Base-by-base conservation (phyloP, 2,329 filamentous ascomycete genomes). In the Zelopaecilomyces penicillatus region DNA sequence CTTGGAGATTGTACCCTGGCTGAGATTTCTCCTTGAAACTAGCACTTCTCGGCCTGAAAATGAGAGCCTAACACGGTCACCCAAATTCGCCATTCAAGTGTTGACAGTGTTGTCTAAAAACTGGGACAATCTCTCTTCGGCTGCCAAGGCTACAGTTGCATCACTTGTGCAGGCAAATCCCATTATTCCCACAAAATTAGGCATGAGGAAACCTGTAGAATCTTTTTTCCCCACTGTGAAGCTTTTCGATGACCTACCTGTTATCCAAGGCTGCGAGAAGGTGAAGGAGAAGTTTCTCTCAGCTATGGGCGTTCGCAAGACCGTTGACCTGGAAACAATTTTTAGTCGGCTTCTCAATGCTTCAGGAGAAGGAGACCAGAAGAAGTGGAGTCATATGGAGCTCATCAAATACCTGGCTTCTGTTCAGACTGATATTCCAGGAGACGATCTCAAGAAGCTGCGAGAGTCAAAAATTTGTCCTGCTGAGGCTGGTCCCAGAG, bases 181-280 rank as follows among this genome's bases (percentile, higher is more conserved):
- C 0, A 77, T 95, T 29, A 87, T 98, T 58, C 93, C 93, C 0
- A 97, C 93, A 0, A 96, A 88, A 60, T 66, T 83, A 52, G 93
- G 93, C 6, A 94, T 98, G 90, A 84, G 74, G 54, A 85, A 78
- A 53, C 93, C 93, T 4, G 68, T 71, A 3, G 89, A 97, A 52
- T 83, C 93, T 0, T 98, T 96, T 63, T 96, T 98, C 58, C 81
- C 87, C 2, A 85, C 80, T n/a, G 93, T 98, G 33, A 93, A 88
- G 61, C 71, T 98, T 0, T 98, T 98, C 57, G 89, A 96, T 50
- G 93, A 98, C 60, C 71, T 98, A 11, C 90, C 93, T 0, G 82
- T 84, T 9, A 81, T 97, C 2, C 78, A 83, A 51, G 80, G 79
- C 9, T 80, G 90, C 37, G 80, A 83, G 35, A 79, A 82, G 30